These are phyloP conservation scores for Triticum dicoccoides DNA, from an alignment of 176 grass and related monocot genomes.

Conservation along the genomic window DNA sequence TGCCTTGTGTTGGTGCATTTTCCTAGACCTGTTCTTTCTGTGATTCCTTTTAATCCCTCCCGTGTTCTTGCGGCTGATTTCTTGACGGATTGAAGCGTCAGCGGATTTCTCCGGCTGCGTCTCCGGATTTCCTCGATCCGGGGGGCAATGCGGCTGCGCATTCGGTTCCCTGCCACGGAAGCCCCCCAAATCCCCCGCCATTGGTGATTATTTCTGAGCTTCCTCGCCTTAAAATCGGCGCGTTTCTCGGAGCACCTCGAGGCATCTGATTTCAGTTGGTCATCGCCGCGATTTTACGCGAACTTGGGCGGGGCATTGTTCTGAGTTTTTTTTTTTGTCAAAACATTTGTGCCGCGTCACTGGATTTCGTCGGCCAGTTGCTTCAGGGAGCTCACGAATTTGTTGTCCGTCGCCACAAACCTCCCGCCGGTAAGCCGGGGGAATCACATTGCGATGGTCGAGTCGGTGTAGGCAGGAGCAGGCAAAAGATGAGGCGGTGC, in stretches of 20 bases:
- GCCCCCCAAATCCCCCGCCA: neutral
- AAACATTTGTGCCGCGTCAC: neutral
- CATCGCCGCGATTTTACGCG: neutral
- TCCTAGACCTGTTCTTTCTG: neutral
- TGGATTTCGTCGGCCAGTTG: neutral
- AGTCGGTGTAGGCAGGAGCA: conserved; percentile 24
- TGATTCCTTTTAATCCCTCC: neutral
- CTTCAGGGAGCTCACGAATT: neutral
- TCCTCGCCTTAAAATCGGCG: neutral
- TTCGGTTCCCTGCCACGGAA: conserved; percentile 1
- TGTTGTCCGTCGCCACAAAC: neutral
- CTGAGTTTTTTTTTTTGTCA: neutral
- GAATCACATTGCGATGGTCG: conserved; percentile 12
- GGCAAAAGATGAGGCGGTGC: conserved; percentile 20
- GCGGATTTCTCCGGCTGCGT: neutral
- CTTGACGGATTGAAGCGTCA: conserved; percentile 6
- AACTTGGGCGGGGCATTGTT: neutral
- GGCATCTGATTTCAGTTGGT: neutral
- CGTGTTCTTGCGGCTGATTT: neutral
- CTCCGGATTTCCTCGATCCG: neutral
- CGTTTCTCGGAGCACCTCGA: neutral
- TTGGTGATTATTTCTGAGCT: neutral
- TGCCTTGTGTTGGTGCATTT: neutral
- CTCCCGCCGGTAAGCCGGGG: neutral
- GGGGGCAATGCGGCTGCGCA: neutral